phyloP scores from a whole-genome alignment of 192 early-diverging fungal genomes.

The Coemansia sp. region DNA sequence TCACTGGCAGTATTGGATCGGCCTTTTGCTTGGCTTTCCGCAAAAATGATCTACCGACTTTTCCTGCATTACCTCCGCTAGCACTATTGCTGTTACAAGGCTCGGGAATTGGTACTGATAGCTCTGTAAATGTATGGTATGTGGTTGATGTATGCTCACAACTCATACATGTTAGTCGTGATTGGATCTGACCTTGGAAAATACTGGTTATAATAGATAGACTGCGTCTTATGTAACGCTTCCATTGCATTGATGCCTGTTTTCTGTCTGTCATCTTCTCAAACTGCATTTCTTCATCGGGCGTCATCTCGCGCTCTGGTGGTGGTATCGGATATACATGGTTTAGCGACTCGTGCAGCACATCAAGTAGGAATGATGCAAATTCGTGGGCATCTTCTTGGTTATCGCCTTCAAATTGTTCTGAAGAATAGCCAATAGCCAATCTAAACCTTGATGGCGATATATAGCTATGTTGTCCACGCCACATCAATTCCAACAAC shows the following conservation, averaged over 20 bases:
- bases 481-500: constrained; percentile 82
- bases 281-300: constrained; percentile 58
- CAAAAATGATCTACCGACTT: constrained; percentile 25
- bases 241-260: constrained; percentile 70
- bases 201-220: constrained; percentile 82
- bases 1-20: constrained; percentile 9
- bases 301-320: constrained; percentile 44
- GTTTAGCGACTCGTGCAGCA: constrained; percentile 92
- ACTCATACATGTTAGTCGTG: constrained; percentile 39
- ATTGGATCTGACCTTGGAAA: constrained; percentile 74
- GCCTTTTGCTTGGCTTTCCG: constrained; percentile 6
- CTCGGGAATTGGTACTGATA: constrained; percentile 84
- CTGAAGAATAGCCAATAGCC: constrained; percentile 70
- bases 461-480: constrained; percentile 69
- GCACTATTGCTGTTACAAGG: constrained; percentile 19
- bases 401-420: constrained; percentile 83
- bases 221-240: constrained; percentile 69
- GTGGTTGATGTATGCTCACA: constrained; percentile 58
- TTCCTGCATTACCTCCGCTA: constrained; percentile 11
- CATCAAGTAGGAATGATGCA: constrained; percentile 83
- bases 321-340: constrained; percentile 52
- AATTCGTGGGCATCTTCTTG: constrained; percentile 99
- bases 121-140: constrained; percentile 88
- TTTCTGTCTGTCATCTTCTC: constrained; percentile 65
- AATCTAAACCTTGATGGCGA: constrained; percentile 79